phyloP scores from a whole-genome alignment of 2,329 filamentous ascomycete genomes.

The Botrytis deweyae region DNA sequence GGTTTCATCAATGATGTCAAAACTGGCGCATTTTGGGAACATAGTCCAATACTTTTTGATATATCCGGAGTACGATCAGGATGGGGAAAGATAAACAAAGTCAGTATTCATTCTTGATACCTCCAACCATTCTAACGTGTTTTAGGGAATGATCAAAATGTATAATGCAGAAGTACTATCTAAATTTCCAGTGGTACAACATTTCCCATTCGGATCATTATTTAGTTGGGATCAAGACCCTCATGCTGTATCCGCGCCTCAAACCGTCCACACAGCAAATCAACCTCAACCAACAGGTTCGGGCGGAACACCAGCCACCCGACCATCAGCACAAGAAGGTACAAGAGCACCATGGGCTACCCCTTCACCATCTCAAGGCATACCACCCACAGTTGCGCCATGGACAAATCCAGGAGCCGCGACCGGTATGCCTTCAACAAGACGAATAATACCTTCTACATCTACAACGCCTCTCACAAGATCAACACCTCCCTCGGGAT shows the following conservation, averaged over 20 bases:
- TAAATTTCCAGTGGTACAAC: slow-evolving; percentile 98
- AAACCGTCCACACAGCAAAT: slow-evolving; percentile 57
- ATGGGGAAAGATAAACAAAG: slow-evolving; percentile 99
- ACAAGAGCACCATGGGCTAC: slow-evolving; percentile 37
- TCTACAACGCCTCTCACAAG: slow-evolving; percentile 22
- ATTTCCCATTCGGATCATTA: slow-evolving; percentile 82
- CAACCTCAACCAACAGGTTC: slow-evolving; percentile 53
- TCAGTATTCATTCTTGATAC: slow-evolving; percentile 32
- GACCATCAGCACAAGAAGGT: slow-evolving; percentile 31
- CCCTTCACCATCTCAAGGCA: slow-evolving; percentile 24
- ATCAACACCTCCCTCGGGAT: slow-evolving; percentile 30
- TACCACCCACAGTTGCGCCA: slow-evolving; percentile 23
- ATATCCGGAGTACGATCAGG: slow-evolving; percentile 86
- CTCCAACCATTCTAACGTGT: not conserved
- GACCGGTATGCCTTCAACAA: not conserved
- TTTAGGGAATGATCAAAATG: slow-evolving; percentile 96
- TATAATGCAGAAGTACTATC: slow-evolving; percentile 94
- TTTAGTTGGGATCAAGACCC: slow-evolving; percentile 74
- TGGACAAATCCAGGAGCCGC: slow-evolving; percentile 34
- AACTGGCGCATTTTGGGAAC: slow-evolving; percentile 93
- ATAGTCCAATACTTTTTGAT: slow-evolving; percentile 91
- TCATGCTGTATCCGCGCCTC: slow-evolving; percentile 49
- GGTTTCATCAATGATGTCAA: slow-evolving; percentile 99
- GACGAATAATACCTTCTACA: slow-evolving; percentile 7
- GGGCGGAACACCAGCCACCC: slow-evolving; percentile 25